phyloP scores from a whole-genome alignment of 139 green algal genomes.

The Diplosphaera chodatii region DNA sequence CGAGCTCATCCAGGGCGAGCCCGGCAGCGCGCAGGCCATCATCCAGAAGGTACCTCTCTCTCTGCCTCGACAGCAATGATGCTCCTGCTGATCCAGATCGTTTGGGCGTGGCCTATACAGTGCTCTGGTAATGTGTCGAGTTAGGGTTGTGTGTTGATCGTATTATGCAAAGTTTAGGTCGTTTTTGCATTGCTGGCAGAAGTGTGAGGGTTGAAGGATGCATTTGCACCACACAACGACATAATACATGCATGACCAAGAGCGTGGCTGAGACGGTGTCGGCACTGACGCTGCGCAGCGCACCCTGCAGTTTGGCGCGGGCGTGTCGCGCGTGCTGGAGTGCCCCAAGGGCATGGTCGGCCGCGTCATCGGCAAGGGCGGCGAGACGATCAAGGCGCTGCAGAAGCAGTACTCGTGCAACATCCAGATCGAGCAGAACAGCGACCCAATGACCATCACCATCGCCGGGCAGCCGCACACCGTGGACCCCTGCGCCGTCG shows the following conservation, averaged over 20 bases:
- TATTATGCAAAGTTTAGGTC: no score
- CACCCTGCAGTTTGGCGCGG: constrained; percentile 3
- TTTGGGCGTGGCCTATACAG: no score
- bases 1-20: constrained; percentile 82
- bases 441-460: constrained; percentile 76
- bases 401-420: constrained; percentile 71
- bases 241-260: no score
- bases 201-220: no score
- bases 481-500: constrained; percentile 33
- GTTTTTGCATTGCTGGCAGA: no score
- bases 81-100: no score
- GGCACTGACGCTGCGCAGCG: neutral
- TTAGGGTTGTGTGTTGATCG: no score
- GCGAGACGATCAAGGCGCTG: constrained; percentile 91
- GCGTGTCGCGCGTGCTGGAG: constrained; percentile 49
- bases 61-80: no score
- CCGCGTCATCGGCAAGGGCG: constrained; percentile 88
- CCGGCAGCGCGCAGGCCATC: constrained; percentile 62
- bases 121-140: no score
- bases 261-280: neutral
- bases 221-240: no score
- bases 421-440: constrained; percentile 80
- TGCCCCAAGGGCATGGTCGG: constrained; percentile 88
- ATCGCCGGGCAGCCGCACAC: constrained; percentile 59
- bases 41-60: constrained; percentile 66